Conservation (phyloP, 208 protist species). For the Trypanosoma avium region DNA sequence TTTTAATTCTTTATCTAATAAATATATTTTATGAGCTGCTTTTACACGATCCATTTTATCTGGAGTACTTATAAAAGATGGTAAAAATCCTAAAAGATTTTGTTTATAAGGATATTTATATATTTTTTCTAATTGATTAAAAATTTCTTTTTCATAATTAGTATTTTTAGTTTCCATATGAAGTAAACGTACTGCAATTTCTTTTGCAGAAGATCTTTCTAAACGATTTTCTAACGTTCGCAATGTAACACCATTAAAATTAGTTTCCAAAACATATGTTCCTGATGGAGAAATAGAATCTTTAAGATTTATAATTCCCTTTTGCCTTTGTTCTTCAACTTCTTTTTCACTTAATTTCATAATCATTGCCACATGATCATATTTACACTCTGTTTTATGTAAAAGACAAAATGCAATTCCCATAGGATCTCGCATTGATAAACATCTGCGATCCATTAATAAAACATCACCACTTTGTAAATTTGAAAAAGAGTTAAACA, state of each 20-base stretch:
- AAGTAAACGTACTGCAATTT: slow-evolving; percentile 48
- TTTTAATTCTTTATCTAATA: slow-evolving; percentile 45
- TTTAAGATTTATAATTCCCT: slow-evolving; percentile 28
- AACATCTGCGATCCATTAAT: slow-evolving; percentile 82
- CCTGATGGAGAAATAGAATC: slow-evolving; percentile 49
- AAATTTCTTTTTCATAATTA: slow-evolving; percentile 18
- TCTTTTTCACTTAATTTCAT: slow-evolving; percentile 53
- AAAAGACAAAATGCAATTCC: slow-evolving; percentile 64
- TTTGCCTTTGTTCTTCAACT: slow-evolving; percentile 33
- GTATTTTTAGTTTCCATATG: slow-evolving; percentile 15
- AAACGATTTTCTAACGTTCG: slow-evolving; percentile 67
- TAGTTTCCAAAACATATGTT: slow-evolving; percentile 84
- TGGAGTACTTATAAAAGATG: slow-evolving; percentile 65
- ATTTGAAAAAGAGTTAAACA: slow-evolving; percentile 7
- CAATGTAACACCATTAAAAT: slow-evolving; percentile 72
- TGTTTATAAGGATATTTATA: slow-evolving; percentile 52
- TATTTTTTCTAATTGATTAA: slow-evolving; percentile 40
- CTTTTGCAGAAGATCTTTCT: slow-evolving; percentile 48
- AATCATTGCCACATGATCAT: slow-evolving; percentile 83
- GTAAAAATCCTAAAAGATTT: slow-evolving; percentile 38
- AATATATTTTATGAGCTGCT: slow-evolving; percentile 68
- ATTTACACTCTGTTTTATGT: slow-evolving; percentile 73
- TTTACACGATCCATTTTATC: slow-evolving; percentile 86
- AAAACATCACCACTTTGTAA: slow-evolving; percentile 68
- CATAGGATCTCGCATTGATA: slow-evolving; percentile 68